These are phyloP conservation scores for Arthromyces matolae DNA, from an alignment of 768 basidiomycete species.

Conservation along the genomic window DNA sequence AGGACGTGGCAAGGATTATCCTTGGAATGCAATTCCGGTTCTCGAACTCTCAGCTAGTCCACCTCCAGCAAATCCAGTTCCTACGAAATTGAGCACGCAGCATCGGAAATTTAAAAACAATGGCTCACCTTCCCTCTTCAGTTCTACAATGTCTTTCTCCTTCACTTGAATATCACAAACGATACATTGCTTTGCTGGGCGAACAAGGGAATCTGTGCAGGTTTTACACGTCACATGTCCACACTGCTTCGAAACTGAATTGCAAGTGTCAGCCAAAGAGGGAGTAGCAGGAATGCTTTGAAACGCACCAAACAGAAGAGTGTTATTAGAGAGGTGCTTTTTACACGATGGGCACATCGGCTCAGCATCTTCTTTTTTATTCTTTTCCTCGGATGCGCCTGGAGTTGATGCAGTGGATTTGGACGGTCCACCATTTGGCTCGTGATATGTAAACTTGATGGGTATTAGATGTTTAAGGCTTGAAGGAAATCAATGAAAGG, in stretches of 20 bases:
- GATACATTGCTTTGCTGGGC: slow-evolving; percentile 75
- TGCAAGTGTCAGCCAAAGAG: background rate
- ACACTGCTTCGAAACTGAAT: slow-evolving; percentile 76
- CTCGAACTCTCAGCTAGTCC: slow-evolving; percentile 87
- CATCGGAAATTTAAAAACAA: background rate
- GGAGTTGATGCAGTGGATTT: slow-evolving; percentile 37
- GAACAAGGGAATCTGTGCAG: slow-evolving; percentile 85
- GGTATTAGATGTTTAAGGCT: slow-evolving; percentile 83
- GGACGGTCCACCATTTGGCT: slow-evolving; percentile 30
- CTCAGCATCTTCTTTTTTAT: slow-evolving; percentile 51
- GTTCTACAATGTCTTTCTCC: slow-evolving; percentile 73
- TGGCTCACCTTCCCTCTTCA: slow-evolving; percentile 83
- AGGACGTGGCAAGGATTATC: slow-evolving; percentile 31
- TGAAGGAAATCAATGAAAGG: background rate
- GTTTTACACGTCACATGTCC: slow-evolving; percentile 90
- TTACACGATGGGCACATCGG: slow-evolving; percentile 89
- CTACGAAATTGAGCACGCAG: too few relatives aligned
- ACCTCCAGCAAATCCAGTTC: slow-evolving; percentile 94
- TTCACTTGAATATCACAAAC: slow-evolving; percentile 71
- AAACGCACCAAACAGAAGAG: slow-evolving; percentile 63
- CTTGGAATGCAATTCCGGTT: slow-evolving; percentile 83
- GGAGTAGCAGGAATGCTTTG: background rate
- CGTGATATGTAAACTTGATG: slow-evolving; percentile 70
- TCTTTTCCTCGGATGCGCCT: slow-evolving; percentile 32
- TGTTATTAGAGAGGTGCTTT: slow-evolving; percentile 76